A percentile compares a stretch with the other conserved stretches of the same genome.
phyloP scores from a whole-genome alignment of 257 asterid genomes.

The Echium plantagineum region DNA sequence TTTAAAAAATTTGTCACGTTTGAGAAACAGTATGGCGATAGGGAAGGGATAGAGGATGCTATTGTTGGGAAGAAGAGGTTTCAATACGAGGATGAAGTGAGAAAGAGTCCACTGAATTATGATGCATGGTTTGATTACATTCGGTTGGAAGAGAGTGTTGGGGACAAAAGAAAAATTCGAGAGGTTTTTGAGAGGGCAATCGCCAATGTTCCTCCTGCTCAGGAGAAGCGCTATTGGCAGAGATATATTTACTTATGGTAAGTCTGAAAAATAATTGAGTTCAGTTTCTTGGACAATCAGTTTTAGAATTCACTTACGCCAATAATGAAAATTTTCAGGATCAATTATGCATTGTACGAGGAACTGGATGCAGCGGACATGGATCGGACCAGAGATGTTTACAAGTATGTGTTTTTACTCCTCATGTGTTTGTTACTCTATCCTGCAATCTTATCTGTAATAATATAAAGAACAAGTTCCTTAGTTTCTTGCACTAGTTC shows the following conservation, averaged over 20 bases:
- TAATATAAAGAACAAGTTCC: too few species aligned
- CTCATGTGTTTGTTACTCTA: not conserved
- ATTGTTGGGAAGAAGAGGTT: constrained; percentile 63
- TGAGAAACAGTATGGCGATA: constrained; percentile 65
- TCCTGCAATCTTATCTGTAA: too few species aligned
- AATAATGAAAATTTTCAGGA: constrained; percentile 27
- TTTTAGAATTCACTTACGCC: not conserved
- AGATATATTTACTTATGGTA: constrained; percentile 60
- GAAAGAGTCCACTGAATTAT: constrained; percentile 51
- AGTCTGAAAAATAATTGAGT: constrained; percentile 10
- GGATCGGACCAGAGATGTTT: constrained; percentile 48
- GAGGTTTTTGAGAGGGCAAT: constrained; percentile 63
- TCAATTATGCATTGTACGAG: constrained; percentile 51
- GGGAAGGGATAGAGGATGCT: constrained; percentile 77
- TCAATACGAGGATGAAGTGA: constrained; percentile 56
- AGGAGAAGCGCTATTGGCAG: constrained; percentile 55
- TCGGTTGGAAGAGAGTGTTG: constrained; percentile 49
- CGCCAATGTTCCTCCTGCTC: constrained; percentile 48
- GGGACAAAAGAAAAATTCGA: constrained; percentile 36
- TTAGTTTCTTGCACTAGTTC: too few species aligned
- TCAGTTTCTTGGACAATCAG: not conserved
- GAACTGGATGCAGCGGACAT: constrained; percentile 49
- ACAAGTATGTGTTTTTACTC: constrained; percentile 25
- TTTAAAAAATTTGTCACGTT: constrained; percentile 60
- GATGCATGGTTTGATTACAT: constrained; percentile 64